Evolutionary conservation across 2,329 filamentous ascomycete species (phyloP).

Genomic region (Penicillium sp.): DNA sequence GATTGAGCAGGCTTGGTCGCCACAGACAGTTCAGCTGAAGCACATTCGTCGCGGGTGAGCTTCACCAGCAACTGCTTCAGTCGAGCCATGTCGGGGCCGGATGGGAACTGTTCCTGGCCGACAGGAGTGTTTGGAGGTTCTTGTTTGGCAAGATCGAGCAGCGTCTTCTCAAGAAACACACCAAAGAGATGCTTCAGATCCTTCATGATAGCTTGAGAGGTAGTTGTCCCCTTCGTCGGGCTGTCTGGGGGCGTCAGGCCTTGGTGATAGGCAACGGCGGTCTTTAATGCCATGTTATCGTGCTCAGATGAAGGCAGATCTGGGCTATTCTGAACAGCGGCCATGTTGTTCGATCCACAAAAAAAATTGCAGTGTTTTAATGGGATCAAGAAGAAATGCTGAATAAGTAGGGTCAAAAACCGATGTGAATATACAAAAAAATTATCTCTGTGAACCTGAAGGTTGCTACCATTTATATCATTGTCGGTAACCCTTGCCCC

Average conservation of each 20-base stretch:
- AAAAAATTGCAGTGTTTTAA: too few relatives aligned
- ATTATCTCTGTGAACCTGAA: too few relatives aligned
- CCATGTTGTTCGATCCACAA: not conserved
- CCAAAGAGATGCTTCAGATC: slow-evolving; percentile 15
- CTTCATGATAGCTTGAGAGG: slow-evolving; percentile 1
- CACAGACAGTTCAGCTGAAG: not conserved
- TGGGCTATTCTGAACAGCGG: not conserved
- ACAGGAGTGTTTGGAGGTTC: slow-evolving; percentile 21
- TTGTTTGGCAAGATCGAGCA: slow-evolving; percentile 11
- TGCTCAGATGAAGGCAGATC: not conserved
- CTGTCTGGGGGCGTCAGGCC: not conserved
- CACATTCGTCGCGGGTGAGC: not conserved
- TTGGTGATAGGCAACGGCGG: not conserved
- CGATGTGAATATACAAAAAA: too few relatives aligned
- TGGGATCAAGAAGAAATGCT: too few relatives aligned
- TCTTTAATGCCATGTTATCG: not conserved
- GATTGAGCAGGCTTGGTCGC: not conserved
- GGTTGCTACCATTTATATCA: too few relatives aligned
- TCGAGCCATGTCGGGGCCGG: slow-evolving; percentile 11
- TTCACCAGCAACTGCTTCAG: slow-evolving; percentile 9
- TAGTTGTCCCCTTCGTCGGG: not conserved
- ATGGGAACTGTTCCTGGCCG: slow-evolving; percentile 13
- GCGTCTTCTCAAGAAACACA: slow-evolving; percentile 11
- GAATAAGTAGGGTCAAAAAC: too few relatives aligned
- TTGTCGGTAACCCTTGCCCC: too few relatives aligned